These are phyloP conservation scores for Peronospora destructor DNA, from an alignment of 352 stramenopile species.

Conservation along the genomic window DNA sequence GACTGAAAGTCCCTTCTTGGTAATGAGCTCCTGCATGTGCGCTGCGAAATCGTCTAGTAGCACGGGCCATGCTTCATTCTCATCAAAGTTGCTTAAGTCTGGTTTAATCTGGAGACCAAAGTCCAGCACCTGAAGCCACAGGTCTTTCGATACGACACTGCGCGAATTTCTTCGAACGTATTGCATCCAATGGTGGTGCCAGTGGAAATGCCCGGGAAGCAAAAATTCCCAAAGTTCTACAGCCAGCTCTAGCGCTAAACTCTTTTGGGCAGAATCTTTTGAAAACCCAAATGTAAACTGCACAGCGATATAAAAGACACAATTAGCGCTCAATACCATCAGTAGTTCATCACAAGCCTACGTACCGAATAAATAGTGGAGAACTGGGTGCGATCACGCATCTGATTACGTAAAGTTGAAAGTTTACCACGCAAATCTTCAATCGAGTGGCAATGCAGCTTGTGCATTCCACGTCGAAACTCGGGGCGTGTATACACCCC, in stretches of 20 bases:
- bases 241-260: slow-evolving; percentile 63
- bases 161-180: slow-evolving; percentile 60
- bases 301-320: not conserved
- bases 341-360: not conserved
- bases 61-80: slow-evolving; percentile 83
- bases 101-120: slow-evolving; percentile 66
- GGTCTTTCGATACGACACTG: slow-evolving; percentile 77
- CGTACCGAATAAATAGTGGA: slow-evolving; percentile 78
- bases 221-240: slow-evolving; percentile 68
- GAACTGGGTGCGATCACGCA: slow-evolving; percentile 46
- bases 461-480: slow-evolving; percentile 66
- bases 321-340: not conserved
- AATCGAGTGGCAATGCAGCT: slow-evolving; percentile 53
- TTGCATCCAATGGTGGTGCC: slow-evolving; percentile 58
- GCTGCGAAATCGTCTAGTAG: slow-evolving; percentile 80
- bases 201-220: slow-evolving; percentile 53
- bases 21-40: slow-evolving; percentile 55
- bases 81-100: slow-evolving; percentile 81
- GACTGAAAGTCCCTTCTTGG: slow-evolving; percentile 28
- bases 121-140: slow-evolving; percentile 83
- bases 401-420: slow-evolving; percentile 41
- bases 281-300: slow-evolving; percentile 81
- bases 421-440: slow-evolving; percentile 47
- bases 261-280: slow-evolving; percentile 81
- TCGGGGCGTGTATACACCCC: slow-evolving; percentile 70